These are phyloP conservation scores for Ogataea pilisensis DNA, from an alignment of 805 yeast genomes.

Conservation along the genomic window DNA sequence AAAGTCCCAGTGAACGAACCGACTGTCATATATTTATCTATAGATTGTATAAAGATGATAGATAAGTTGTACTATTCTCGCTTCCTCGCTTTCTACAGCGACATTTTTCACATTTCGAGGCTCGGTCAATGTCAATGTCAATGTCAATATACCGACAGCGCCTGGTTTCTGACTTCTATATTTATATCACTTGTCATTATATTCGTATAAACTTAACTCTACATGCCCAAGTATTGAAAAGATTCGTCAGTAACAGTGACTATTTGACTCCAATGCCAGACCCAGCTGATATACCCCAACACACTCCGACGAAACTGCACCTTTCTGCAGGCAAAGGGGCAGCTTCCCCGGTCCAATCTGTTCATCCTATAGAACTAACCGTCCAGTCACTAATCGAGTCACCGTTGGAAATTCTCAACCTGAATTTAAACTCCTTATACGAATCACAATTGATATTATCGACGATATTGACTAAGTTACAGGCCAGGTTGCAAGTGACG, in stretches of 20 bases:
- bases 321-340: neutral
- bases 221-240: no score
- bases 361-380: constrained; percentile 57
- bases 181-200: no score
- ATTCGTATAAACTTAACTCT: no score
- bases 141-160: no score
- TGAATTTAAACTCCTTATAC: constrained; percentile 47
- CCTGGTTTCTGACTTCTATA: no score
- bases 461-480: constrained; percentile 41
- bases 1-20: neutral
- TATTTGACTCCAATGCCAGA: neutral
- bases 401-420: constrained; percentile 47
- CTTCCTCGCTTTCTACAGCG: no score
- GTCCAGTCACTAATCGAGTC: constrained; percentile 54
- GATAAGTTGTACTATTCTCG: no score
- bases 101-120: no score
- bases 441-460: constrained; percentile 54
- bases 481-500: constrained; percentile 28
- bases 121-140: no score
- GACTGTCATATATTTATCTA: no score
- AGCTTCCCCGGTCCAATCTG: constrained; percentile 20
- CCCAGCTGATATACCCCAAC: neutral
- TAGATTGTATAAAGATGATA: no score
- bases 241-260: no score
- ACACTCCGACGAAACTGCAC: neutral